Evolutionary conservation across 768 basidiomycete genomes (phyloP).

Genomic region (Tremella yokohamensis): DNA sequence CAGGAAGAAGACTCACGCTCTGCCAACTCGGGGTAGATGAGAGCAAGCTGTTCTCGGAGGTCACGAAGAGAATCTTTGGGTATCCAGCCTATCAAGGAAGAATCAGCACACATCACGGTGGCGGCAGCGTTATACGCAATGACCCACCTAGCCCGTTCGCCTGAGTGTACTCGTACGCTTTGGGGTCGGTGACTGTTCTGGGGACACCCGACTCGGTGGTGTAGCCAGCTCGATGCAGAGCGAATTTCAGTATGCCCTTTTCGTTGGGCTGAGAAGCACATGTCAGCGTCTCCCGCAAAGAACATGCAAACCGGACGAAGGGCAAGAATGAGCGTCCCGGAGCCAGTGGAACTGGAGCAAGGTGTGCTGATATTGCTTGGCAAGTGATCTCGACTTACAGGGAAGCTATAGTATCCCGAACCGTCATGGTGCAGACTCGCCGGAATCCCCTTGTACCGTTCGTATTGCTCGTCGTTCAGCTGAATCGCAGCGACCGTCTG

Average conservation of each 20-base stretch:
- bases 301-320: too few relatives aligned
- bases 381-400: slow-evolving; percentile 12
- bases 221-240: slow-evolving; percentile 21
- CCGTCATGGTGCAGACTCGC: slow-evolving; percentile 19
- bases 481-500: slow-evolving; percentile 20
- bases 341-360: too few relatives aligned
- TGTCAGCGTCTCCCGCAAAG: background rate
- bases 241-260: slow-evolving; percentile 22
- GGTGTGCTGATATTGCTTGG: too few relatives aligned
- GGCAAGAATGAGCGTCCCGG: too few relatives aligned
- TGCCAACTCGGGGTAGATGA: slow-evolving; percentile 18
- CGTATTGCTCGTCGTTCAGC: slow-evolving; percentile 12
- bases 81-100: slow-evolving; percentile 18
- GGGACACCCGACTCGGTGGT: slow-evolving; percentile 16
- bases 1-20: slow-evolving; percentile 11
- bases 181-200: slow-evolving; percentile 19
- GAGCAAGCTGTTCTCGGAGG: slow-evolving; percentile 5
- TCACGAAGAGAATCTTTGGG: slow-evolving; percentile 12
- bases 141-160: slow-evolving; percentile 16
- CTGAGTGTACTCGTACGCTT: slow-evolving; percentile 11
- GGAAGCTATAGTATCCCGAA: slow-evolving; percentile 23
- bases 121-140: too few relatives aligned
- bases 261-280: slow-evolving; percentile 12
- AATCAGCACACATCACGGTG: background rate
- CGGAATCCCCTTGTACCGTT: slow-evolving; percentile 23